Base-by-base conservation (phyloP, 192 early-diverging fungal species). In the Umbelopsis isabellina region DNA sequence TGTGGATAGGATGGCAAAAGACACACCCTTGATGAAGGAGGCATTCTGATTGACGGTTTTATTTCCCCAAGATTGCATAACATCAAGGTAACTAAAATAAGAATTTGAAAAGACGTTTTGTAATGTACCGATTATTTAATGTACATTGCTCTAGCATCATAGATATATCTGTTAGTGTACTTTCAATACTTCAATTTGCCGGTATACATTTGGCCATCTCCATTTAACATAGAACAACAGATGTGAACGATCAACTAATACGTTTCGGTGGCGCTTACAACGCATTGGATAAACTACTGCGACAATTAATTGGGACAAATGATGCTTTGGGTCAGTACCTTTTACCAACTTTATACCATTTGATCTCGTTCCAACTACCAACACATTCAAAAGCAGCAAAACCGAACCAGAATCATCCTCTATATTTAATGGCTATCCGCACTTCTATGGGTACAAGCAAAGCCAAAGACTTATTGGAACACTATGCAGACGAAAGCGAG, bases 11-110 rank as follows among this genome's bases (percentile, higher is more conserved):
- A 35, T 15, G 37, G 55, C 16, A 61, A 35, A 35, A 30, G 30
- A 18, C 16, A 61, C 16, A 30, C 33, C 9, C 53, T 48, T 8
- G 50, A 78, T 5, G 47, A 72, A 46, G 65, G 68, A 25, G 23
- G 79, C 12, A 33, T 72, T 4, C 51, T 22, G 4, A 49, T 85
- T 25, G 15, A 73, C 18, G 84, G 84, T 4, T 84, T 75, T 49
- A 37, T 85, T 33, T 85, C 84, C 8, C 50, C 61, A n/a, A 72
- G 33, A 46, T 67, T 70, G 3, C 75, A 68, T 47, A 67, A 72
- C 23, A 75, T 68, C 21, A 85, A 83, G 75, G 84, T 84, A 53
- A 41, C 6, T 6, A 41, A 41, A 5, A 41, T 41, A 41, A 4
- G 37, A 10, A 41, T 4, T 6, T 10, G 7, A 6, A 41, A 10